Conservation (phyloP, 306 rosid genomes). For the Inga leiocalycina region DNA sequence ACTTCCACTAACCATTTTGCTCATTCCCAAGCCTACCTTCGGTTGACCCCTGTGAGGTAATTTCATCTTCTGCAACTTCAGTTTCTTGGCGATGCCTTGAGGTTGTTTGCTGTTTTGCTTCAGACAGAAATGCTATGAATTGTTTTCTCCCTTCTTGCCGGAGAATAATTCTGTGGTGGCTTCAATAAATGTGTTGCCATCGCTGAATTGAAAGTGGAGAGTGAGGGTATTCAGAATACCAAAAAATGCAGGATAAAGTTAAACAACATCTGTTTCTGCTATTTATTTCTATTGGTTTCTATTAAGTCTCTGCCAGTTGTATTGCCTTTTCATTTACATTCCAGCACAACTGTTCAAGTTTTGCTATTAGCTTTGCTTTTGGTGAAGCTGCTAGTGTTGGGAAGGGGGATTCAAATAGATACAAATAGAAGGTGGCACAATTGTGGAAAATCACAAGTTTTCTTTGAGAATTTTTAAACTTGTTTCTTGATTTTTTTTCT, state of each 20-base stretch:
- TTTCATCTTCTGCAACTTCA: background rate
- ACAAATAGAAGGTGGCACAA: background rate
- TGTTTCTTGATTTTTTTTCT: background rate
- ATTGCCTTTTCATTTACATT: background rate
- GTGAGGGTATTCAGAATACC: background rate
- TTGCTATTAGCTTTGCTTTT: background rate
- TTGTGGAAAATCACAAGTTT: background rate
- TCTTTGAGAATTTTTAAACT: background rate
- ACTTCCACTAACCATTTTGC: background rate
- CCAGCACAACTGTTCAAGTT: background rate
- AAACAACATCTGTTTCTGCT: background rate
- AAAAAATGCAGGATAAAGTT: background rate
- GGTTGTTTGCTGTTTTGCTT: background rate
- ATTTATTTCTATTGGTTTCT: background rate
- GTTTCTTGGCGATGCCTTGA: background rate
- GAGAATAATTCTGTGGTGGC: conserved; percentile 1
- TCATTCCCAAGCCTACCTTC: background rate
- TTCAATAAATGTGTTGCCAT: background rate
- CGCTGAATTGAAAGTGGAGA: background rate
- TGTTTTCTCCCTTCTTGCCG: background rate
- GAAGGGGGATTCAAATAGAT: conserved; percentile 1
- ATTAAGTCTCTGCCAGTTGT: background rate
- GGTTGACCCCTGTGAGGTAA: background rate
- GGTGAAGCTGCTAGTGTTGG: background rate
- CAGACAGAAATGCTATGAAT: conserved; percentile 4